Base-by-base conservation (phyloP, 164 flowering plant genomes). In the Kalanchoe fedtschenkoi region DNA sequence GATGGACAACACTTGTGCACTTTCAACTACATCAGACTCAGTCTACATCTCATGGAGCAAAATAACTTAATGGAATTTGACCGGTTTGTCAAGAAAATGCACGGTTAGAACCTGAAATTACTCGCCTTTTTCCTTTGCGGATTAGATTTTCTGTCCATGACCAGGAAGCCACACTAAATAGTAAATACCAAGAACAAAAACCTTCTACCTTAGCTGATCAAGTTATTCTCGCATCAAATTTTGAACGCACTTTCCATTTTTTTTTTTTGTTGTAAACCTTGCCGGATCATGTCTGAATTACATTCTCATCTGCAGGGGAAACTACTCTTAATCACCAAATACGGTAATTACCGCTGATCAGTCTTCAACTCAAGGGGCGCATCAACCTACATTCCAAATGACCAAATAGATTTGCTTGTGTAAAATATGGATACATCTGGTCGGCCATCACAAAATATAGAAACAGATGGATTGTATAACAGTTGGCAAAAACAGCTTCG, bases 11-110 rank as follows among this genome's bases (percentile, higher is more conserved):
- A 93, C 68, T 69, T 88, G 46, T 77, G 77, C 33, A 79, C 89
- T 46, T 89, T 89, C 70, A 81, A 87, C 39, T 93, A 89, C 74
- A 84, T 77, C 29, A 78, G 96, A 69, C 95, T 89, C 53, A 67
- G 72, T 61, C 70, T 82, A 26, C 43, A 51, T 68, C 88, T 93
- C 35, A 72, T 86, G 91, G 96, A 87, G 68, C 66, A 76, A 42
- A 73, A 73, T 33, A 83, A 80, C 70, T 81, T 90, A 64, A 43
- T 76, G 71, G 96, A 90, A 74, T 88, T 90, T 51, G 88, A 82
- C 69, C 81, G 75, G 4, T 95, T 95, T 66, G 88, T 88, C 68
- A 88, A 82, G 75, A 83, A 82, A 70, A 88, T 95, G 93, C 99
- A 90, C 47, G 99, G 99, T 90, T 74, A 81, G 46, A 24, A 21